Percentiles rank a stretch among this genome's conserved stretches.
These are phyloP conservation scores for Manihot esculenta DNA, from an alignment of 441 rosid genomes.

Conservation along the genomic window DNA sequence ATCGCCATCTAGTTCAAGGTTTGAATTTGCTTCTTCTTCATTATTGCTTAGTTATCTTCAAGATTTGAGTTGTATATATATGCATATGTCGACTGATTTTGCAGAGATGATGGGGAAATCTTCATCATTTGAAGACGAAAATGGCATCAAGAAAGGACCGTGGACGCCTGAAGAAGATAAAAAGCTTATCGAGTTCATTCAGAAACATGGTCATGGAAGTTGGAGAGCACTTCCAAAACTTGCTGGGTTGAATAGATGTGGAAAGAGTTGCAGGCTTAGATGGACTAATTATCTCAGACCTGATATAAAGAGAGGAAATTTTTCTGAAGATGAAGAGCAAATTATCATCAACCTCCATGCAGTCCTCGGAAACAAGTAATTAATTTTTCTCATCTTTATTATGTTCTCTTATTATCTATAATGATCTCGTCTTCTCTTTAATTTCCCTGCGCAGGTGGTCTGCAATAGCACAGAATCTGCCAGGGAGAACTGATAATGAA, in stretches of 20 bases:
- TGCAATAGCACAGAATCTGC: conserved; percentile 69
- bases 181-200: conserved; percentile 58
- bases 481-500: conserved; percentile 82
- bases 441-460: conserved; percentile 63
- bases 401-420: too few species aligned
- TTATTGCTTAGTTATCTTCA: too few species aligned
- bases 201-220: conserved; percentile 84
- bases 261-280: conserved; percentile 85
- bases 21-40: neutral
- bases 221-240: conserved; percentile 95
- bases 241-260: conserved; percentile 77
- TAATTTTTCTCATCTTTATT: neutral
- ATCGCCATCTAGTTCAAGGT: neutral
- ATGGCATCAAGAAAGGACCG: conserved; percentile 82
- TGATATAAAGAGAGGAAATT: conserved; percentile 84
- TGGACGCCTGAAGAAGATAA: conserved; percentile 94
- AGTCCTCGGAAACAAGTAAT: conserved; percentile 78
- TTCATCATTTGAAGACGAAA: conserved; percentile 62
- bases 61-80: too few species aligned
- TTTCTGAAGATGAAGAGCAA: conserved; percentile 78
- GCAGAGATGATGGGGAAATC: conserved; percentile 46
- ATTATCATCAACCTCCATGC: conserved; percentile 74
- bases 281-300: conserved; percentile 92
- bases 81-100: neutral
- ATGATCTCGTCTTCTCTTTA: neutral